Evolutionary conservation across 768 basidiomycete species (phyloP).

Genomic region (Trametes coccinea): DNA sequence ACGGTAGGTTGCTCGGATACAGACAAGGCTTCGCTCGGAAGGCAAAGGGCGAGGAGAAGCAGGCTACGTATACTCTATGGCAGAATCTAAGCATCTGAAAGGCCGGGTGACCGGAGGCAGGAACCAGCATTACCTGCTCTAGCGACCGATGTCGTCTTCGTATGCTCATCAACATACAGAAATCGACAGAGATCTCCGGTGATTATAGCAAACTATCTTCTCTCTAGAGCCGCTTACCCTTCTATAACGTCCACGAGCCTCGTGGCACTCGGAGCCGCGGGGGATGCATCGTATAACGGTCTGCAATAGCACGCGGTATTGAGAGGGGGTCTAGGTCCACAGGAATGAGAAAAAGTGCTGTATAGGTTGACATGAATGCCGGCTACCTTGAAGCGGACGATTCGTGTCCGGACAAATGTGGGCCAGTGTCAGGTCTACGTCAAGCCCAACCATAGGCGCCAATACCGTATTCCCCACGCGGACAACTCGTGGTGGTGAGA

Average conservation of each 20-base stretch:
- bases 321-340: no score
- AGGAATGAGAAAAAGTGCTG: no score
- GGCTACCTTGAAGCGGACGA: no score
- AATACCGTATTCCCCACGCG: no score
- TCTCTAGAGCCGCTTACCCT: neutral
- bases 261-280: constrained; percentile 3
- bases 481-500: no score
- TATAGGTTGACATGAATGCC: no score
- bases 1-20: neutral
- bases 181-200: neutral
- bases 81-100: constrained; percentile 3
- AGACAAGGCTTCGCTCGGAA: neutral
- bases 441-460: no score
- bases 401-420: no score
- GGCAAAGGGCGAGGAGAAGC: neutral
- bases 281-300: no score
- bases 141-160: neutral
- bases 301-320: no score
- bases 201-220: neutral
- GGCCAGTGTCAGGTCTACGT: no score
- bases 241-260: constrained; percentile 5
- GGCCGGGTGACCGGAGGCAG: neutral
- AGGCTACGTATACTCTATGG: neutral
- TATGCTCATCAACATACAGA: neutral
- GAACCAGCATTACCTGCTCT: neutral